Conservation (phyloP, 2,329 filamentous ascomycete genomes). For the Corynespora cassiicola region DNA sequence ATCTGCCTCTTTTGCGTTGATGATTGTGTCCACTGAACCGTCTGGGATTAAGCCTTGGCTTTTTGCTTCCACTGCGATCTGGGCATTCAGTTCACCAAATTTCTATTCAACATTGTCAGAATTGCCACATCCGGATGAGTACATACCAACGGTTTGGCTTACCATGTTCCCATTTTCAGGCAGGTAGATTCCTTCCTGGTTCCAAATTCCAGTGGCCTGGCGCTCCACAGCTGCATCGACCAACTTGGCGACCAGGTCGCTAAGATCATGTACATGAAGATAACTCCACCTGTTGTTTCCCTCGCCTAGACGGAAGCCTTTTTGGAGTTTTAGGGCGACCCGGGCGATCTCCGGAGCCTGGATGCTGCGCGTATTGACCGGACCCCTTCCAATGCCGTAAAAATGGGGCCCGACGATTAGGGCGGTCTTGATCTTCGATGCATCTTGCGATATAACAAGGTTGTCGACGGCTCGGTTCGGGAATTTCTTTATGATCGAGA, state of each 20-base stretch:
- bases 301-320: conserved; percentile 59
- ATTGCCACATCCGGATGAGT: too few relatives aligned
- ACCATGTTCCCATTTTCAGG: conserved; percentile 61
- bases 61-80: conserved; percentile 19
- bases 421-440: conserved; percentile 21
- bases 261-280: conserved; percentile 65
- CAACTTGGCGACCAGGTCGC: conserved; percentile 57
- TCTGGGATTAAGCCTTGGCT: conserved; percentile 18
- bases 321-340: conserved; percentile 54
- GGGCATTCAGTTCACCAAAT: conserved; percentile 15
- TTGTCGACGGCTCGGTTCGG: conserved; percentile 23
- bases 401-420: conserved; percentile 69
- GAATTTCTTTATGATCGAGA: conserved; percentile 7
- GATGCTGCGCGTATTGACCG: conserved; percentile 57
- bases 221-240: conserved; percentile 55
- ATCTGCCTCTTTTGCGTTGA: conserved; percentile 23
- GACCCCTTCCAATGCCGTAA: conserved; percentile 63
- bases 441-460: conserved; percentile 13
- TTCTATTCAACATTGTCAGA: conserved; percentile 13
- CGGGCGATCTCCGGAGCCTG: conserved; percentile 62
- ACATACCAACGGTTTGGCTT: too few relatives aligned
- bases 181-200: conserved; percentile 67
- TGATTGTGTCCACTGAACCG: conserved; percentile 10
- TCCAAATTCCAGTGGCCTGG: conserved; percentile 52
- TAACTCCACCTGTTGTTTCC: conserved; percentile 63